Base-by-base conservation (phyloP, 306 rosid genomes). In the Medicago ruthenica region DNA sequence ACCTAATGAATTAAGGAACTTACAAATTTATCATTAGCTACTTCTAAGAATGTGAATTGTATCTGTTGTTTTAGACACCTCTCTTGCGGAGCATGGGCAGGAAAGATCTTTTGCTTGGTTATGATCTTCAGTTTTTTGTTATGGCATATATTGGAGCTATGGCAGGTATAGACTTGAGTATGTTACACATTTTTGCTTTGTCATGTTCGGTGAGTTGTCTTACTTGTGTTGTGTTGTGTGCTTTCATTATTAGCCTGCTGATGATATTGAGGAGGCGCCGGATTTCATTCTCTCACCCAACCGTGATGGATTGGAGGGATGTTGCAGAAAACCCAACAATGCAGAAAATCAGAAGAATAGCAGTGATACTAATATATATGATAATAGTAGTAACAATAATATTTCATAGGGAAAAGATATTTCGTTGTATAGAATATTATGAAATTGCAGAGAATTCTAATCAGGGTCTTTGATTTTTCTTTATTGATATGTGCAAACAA, bases 1-100 rank as follows among this genome's bases (percentile, higher is more conserved):
- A 34, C 37, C 37, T 54, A 20, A 16, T 45, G 27, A 50, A 27
- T 73, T 6, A 41, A 20, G 70, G 61, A 71, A 66, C 39, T n/a
- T 24, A 16, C 24, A 53, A 53, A 54, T 55, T 20, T 20, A 55
- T 55, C 24, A 55, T 55, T 55, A 13, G 34, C 62, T 54, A 54
- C 44, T 75, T 53, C 9, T 39, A 41, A 20, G 20, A 47, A 14
- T 63, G 53, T 73, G 85, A 42, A 84, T 42, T 39, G 36, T 51
- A 48, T 80, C 7, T 44, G 22, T 67, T 84, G 50, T 71, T 62
- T 86, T 77, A 94, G 98, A 70, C 86, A 88, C 81, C 98, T 90
- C 74, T 84, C 84, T 1, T 90, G 96, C 75, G 98, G 98, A 80
- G 71, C 95, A 36, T 94, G 96, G 93, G 98, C 93, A 7, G 97